phyloP scores from a whole-genome alignment of 2,329 filamentous ascomycete species.

The Xylaria hypoxylon region DNA sequence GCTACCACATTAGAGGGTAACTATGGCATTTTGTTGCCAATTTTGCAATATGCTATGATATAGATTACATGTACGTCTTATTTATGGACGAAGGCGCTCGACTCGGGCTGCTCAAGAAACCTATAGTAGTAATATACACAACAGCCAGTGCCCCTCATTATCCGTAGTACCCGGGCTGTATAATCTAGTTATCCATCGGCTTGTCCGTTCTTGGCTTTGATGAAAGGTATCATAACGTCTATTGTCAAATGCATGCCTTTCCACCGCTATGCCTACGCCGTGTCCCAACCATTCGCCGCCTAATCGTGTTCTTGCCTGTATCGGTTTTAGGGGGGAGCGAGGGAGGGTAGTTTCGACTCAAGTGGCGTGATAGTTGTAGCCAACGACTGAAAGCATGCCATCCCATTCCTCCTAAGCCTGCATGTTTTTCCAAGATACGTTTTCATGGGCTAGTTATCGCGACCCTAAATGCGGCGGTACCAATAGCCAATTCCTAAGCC shows the following conservation, averaged over 20 bases:
- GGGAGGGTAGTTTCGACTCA: no score
- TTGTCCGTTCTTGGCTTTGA: neutral
- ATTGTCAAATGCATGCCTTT: neutral
- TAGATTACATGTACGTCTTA: conserved; percentile 21
- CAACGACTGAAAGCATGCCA: neutral
- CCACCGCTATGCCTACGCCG: neutral
- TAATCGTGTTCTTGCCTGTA: conserved; percentile 1
- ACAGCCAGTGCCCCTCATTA: conserved; percentile 19
- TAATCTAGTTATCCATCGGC: conserved; percentile 6
- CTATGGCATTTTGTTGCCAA: neutral
- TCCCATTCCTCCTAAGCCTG: neutral
- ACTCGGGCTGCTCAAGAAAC: neutral
- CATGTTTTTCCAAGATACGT: neutral
- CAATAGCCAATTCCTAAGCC: neutral
- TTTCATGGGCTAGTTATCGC: neutral
- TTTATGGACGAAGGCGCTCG: conserved; percentile 3
- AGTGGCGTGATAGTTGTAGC: neutral
- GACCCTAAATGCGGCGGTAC: neutral
- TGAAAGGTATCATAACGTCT: neutral
- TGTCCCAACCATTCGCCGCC: neutral
- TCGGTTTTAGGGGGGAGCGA: neutral
- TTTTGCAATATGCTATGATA: conserved; percentile 16
- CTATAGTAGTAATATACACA: conserved; percentile 32
- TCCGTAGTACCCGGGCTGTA: conserved; percentile 5
- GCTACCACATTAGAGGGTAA: neutral